Conservation (phyloP, 306 rosid genomes). For the Acacia confusa region DNA sequence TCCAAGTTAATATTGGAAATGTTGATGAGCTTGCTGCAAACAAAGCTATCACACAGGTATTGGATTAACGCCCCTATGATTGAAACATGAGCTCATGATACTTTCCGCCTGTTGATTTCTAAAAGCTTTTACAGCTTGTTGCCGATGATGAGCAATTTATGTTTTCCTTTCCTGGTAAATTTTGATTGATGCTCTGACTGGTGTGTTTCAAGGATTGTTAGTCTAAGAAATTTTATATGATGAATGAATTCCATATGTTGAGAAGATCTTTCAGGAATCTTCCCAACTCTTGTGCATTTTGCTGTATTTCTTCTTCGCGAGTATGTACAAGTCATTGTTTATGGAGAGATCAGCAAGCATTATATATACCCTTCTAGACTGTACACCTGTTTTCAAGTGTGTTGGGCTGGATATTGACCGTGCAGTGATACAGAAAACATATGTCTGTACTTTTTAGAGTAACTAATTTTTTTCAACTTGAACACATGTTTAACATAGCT, state of each 20-base stretch:
- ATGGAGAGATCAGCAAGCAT: background rate
- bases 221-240: background rate
- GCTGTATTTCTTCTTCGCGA: background rate
- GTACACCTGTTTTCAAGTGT: background rate
- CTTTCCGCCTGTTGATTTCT: conserved; percentile 18
- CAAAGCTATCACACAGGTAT: conserved; percentile 96
- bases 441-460: too few relatives aligned
- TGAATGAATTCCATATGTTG: conserved; percentile 2
- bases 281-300: background rate
- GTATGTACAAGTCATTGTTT: background rate
- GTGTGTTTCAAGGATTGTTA: background rate
- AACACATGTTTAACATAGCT: too few relatives aligned
- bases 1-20: conserved; percentile 95
- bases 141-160: background rate
- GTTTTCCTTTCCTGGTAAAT: conserved; percentile 2
- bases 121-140: conserved; percentile 20
- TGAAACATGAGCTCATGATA: background rate
- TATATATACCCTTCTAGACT: background rate
- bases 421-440: too few relatives aligned
- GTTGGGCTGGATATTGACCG: background rate
- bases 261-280: conserved; percentile 3
- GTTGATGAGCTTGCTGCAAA: conserved; percentile 97
- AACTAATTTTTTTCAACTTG: too few relatives aligned
- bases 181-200: conserved; percentile 4
- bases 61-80: background rate